phyloP scores from a whole-genome alignment of 768 basidiomycete genomes.

The Imleria badia region DNA sequence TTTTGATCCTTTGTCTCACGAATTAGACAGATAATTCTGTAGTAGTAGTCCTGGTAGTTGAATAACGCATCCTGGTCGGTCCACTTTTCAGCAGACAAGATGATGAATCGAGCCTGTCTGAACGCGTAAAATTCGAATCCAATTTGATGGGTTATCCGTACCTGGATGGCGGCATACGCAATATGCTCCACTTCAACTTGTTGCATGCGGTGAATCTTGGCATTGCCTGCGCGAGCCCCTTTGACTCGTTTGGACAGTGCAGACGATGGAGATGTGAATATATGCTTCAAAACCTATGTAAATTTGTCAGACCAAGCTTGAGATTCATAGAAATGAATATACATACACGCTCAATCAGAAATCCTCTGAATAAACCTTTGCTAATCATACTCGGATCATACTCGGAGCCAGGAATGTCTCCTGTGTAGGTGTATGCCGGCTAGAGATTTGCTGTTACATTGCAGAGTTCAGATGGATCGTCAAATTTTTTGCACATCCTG shows the following conservation, averaged over 20 bases:
- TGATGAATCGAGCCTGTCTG: background rate
- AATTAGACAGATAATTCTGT: no score
- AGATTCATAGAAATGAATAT: no score
- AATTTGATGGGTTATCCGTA: background rate
- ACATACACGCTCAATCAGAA: background rate
- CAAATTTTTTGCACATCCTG: background rate
- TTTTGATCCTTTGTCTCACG: no score
- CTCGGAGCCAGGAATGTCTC: background rate
- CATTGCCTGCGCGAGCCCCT: background rate
- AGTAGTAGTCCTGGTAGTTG: no score
- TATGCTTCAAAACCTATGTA: background rate
- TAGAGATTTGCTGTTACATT: background rate
- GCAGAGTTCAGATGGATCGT: background rate
- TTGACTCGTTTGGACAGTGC: background rate
- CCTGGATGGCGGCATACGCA: background rate
- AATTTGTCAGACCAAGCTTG: no score
- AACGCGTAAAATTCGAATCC: no score
- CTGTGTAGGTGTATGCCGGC: background rate
- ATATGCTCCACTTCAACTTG: background rate
- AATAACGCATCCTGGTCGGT: no score
- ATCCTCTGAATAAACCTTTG: background rate
- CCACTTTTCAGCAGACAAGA: background rate
- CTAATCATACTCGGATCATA: background rate
- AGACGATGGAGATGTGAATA: background rate
- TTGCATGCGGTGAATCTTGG: background rate